Evolutionary conservation across 148 eudicot species (phyloP), one percentile per base, ranked within the genome.

Genomic region (Rhododendron griersonianum): DNA sequence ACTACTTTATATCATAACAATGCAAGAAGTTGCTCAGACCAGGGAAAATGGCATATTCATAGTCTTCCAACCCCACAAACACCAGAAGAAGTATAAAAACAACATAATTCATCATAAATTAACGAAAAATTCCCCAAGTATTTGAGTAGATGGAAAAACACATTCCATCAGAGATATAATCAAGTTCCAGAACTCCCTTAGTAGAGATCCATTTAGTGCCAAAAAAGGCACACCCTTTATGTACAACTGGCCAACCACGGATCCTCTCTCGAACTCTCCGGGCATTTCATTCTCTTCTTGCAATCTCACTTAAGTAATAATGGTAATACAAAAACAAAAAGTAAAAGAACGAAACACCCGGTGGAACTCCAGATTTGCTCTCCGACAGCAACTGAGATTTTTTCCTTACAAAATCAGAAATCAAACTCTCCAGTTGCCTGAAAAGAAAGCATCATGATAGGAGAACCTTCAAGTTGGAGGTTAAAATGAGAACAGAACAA

Each of bases 371-470:
- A 81, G 39, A 63, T 82, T 50, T 82, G 59, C 77, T 82, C 84
- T 51, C 83, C 21, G 30, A 83, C 48, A 50, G 84, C 82, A 84
- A 84, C 75, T 59, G 39, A 45, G 57, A 75, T 63, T 39, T 79
- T 82, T 73, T 41, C 8, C 67, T 61, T 53, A 84, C 81, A 50
- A 81, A 74, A 90, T 94, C 92, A 97, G 93, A 94, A 97, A 59
- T 97, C 98, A 80, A 97, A 97, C 82, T 94, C 99, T 73, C 99
- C 98, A 28, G 90, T 91, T 55, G 99, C 99, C 99, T 97, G 95
- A 81, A 78, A 84, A 84, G 82, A 21, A 86, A 88, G 71, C 4
- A 89, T 55, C 85, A 25, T n/a, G 13, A 10, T 77, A 84, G 57
- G 44, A 87, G 74, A 25, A 81, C 50, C 11, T n/a, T 2, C 23